Percentiles rank a stretch among this genome's conserved stretches.
These are phyloP conservation scores for Lithohypha guttulata DNA, from an alignment of 2,329 filamentous ascomycete species.

Conservation along the genomic window DNA sequence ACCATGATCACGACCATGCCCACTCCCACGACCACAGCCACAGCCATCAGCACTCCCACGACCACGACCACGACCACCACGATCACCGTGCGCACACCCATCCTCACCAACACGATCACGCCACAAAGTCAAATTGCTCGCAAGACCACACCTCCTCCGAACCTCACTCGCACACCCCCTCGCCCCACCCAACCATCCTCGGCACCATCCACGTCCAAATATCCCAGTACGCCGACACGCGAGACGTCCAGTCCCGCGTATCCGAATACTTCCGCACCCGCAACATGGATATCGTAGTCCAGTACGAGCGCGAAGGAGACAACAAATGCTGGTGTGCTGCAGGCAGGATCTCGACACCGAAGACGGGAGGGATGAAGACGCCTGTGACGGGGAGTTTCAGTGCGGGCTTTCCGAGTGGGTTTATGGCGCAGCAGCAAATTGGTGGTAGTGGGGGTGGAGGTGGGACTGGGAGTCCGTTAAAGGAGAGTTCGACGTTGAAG, in stretches of 20 bases:
- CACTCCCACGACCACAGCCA: conserved; percentile 25
- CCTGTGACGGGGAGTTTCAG: conserved; percentile 6
- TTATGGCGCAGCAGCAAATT: background rate
- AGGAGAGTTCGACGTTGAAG: no score
- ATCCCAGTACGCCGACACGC: conserved; percentile 57
- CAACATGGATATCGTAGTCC: conserved; percentile 71
- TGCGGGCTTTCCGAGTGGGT: conserved; percentile 1
- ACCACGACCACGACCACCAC: conserved; percentile 24
- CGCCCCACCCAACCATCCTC: conserved; percentile 46
- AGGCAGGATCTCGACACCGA: conserved; percentile 1
- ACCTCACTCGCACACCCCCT: conserved; percentile 5
- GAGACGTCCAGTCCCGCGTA: conserved; percentile 75
- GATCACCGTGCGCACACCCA: conserved; percentile 14
- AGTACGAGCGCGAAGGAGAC: conserved; percentile 79
- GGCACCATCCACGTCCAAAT: conserved; percentile 83
- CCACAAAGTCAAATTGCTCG: background rate
- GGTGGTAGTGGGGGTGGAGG: background rate
- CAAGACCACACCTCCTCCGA: background rate
- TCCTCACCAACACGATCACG: conserved; percentile 23
- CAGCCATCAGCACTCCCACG: conserved; percentile 20
- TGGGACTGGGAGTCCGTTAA: conserved; percentile 5
- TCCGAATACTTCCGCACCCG: conserved; percentile 57
- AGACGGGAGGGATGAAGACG: conserved; percentile 8
- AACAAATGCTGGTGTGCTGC: conserved; percentile 48
- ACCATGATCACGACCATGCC: conserved; percentile 22